Conservation (phyloP, 768 basidiomycete species). For the Royoungia palumana region DNA sequence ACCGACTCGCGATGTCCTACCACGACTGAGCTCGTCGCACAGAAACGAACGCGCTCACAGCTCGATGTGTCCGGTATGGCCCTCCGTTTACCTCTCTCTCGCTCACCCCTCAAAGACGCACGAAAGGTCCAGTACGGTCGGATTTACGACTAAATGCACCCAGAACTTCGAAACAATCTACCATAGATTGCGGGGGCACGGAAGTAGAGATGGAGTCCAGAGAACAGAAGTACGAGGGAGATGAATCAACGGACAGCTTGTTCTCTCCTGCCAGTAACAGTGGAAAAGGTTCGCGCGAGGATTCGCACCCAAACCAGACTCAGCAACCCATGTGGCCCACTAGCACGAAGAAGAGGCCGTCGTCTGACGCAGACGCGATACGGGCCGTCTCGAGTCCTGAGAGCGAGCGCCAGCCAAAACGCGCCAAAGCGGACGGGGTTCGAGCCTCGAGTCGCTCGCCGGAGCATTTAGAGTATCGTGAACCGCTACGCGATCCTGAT, state of each 20-base stretch:
- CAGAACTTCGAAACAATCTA: neutral
- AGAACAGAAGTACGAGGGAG: neutral
- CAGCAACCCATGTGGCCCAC: constrained; percentile 1
- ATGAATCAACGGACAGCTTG: constrained; percentile 39
- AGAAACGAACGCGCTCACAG: constrained; percentile 49
- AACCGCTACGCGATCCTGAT: constrained; percentile 21
- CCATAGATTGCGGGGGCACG: neutral
- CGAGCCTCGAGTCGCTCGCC: constrained; percentile 8
- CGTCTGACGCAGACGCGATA: constrained; percentile 23
- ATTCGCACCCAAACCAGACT: neutral
- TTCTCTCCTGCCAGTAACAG: constrained; percentile 20
- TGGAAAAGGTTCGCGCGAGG: neutral
- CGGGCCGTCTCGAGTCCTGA: constrained; percentile 11
- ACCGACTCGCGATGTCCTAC: neutral
- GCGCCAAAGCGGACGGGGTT: constrained; percentile 23
- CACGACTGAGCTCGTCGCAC: neutral
- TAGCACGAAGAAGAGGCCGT: constrained; percentile 28
- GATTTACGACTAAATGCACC: neutral
- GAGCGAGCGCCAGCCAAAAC: constrained; percentile 22
- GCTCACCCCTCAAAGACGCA: constrained; percentile 55
- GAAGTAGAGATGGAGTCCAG: neutral
- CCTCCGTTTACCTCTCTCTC: constrained; percentile 40
- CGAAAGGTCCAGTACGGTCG: constrained; percentile 29
- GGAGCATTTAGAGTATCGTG: constrained; percentile 15
- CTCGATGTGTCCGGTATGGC: constrained; percentile 44